Conservation (phyloP, 768 basidiomycete species). For the Candolleomyces eurysporus region DNA sequence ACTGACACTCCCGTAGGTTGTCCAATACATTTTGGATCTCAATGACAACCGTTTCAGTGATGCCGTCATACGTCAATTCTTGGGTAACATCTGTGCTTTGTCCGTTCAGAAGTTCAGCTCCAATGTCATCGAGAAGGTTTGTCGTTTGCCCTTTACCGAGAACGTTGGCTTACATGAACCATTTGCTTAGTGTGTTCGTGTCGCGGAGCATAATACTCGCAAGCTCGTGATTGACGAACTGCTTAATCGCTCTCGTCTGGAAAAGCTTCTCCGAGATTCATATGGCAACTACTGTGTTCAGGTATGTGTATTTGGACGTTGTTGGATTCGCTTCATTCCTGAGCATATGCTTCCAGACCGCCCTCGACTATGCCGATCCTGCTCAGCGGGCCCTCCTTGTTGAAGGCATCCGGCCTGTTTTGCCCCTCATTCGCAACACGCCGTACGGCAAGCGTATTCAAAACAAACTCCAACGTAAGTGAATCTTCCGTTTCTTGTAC, state of each 20-base stretch:
- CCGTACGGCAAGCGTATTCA: conserved; percentile 99
- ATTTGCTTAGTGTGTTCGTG: conserved; percentile 67
- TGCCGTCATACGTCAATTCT: conserved; percentile 94
- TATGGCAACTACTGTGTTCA: conserved; percentile 97
- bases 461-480: conserved; percentile 93
- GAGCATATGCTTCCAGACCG: conserved; percentile 58
- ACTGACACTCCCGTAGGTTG: conserved; percentile 53
- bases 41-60: conserved; percentile 99
- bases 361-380: conserved; percentile 97
- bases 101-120: conserved; percentile 99
- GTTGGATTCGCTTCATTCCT: not conserved
- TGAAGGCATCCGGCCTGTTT: conserved; percentile 96
- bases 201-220: conserved; percentile 92
- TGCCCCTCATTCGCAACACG: conserved; percentile 97
- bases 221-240: conserved; percentile 95
- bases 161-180: not conserved
- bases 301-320: conserved; percentile 35
- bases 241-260: conserved; percentile 89
- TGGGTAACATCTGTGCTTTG: conserved; percentile 95
- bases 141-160: conserved; percentile 10
- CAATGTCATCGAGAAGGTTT: conserved; percentile 95
- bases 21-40: conserved; percentile 97
- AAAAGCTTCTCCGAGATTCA: conserved; percentile 94
- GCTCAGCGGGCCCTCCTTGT: conserved; percentile 88
- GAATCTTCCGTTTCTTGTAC: conserved; percentile 56